Evolutionary conservation across 441 rosid species (phyloP), one percentile per base, ranked within the genome.

Genomic region (Gossypium schwendimanii): DNA sequence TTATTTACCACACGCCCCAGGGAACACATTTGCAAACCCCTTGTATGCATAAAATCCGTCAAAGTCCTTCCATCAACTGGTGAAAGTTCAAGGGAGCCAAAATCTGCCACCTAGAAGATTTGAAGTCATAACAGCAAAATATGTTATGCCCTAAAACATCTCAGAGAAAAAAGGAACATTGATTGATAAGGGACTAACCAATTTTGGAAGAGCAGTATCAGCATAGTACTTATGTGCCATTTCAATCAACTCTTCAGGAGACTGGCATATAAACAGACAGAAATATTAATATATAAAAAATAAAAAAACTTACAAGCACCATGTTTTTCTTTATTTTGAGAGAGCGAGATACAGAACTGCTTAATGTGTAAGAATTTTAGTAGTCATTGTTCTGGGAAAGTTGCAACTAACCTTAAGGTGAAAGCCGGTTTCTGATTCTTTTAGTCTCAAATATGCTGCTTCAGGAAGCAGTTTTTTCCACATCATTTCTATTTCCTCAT

Each of bases 1-100:
- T 50, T 52, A 53, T 39, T 82, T 88, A 90, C 96, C 93, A 90
- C 96, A 57, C 61, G 82, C 52, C 96, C 96, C 69, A 90, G 75
- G 69, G 96, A 88, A 77, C 83, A 75, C 93, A 90, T 90, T 80
- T 82, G 90, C 83, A 90, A 86, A 50, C 96, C 96, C 81, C 93
- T 84, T 63, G 96, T 88, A 75, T 90, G 96, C 93, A 88, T 90
- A 81, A 90, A 90, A 79, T 90, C 93, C 52, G 96, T 90, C 83
- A 90, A 80, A 74, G 96, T 90, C 84, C 90, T 87, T 71, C 96
- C 96, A 70, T 90, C 96, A 0, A 90, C 96, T 1, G 96, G 96
- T 60, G 96, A 90, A 81, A 90, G 93, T 81, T 90, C 96, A 50
- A 90, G 93, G 77, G 96, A 90, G 76, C 90, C 96, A 82, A 90